These are phyloP conservation scores for Rhodamnia argentea DNA, from an alignment of 345 rosid genomes.

Conservation along the genomic window DNA sequence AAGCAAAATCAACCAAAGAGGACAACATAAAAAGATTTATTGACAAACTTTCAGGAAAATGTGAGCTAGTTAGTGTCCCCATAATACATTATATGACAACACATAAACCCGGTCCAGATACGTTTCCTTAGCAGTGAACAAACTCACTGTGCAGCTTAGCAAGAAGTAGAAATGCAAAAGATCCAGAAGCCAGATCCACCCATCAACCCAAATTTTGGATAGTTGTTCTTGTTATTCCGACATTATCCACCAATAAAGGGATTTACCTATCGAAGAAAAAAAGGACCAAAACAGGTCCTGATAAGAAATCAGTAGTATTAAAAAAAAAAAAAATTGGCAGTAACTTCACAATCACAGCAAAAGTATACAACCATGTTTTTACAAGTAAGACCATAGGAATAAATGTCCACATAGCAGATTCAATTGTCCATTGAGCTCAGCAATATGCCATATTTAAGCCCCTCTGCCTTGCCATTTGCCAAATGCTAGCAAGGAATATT, in stretches of 20 bases:
- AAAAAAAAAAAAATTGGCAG: neutral
- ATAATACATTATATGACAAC: neutral
- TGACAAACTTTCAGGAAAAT: neutral
- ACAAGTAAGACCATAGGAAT: neutral
- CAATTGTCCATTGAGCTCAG: neutral
- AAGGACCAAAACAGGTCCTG: neutral
- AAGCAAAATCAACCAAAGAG: neutral
- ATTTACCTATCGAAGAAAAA: neutral
- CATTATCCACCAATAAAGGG: neutral
- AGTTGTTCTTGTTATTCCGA: constrained; percentile 2
- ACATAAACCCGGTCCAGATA: neutral
- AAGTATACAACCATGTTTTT: neutral
- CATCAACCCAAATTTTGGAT: constrained; percentile 1
- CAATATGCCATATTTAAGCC: neutral
- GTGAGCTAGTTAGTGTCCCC: neutral
- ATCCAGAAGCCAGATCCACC: neutral
- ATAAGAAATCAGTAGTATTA: neutral
- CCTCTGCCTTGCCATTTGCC: neutral
- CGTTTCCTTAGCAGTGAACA: neutral
- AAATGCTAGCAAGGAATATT: neutral
- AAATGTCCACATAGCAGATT: neutral
- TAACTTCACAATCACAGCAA: neutral
- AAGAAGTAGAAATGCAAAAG: neutral
- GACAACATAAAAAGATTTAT: neutral
- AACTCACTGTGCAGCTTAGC: neutral